phyloP scores from a whole-genome alignment of 2,329 filamentous ascomycete species.

The Aureobasidium sp. region DNA sequence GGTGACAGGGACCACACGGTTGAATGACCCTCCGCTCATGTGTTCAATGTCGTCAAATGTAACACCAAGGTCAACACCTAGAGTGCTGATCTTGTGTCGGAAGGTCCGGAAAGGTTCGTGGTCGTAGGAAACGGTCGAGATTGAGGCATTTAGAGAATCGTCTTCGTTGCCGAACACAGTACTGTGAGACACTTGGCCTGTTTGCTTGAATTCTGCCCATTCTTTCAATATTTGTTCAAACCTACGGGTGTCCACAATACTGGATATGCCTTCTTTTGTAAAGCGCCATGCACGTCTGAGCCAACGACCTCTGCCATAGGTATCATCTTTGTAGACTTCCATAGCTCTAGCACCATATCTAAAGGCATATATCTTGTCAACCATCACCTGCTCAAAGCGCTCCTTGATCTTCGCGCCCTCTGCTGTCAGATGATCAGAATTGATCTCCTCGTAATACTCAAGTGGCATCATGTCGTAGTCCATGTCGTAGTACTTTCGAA shows the following conservation, averaged over 20 bases:
- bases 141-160: too few species aligned
- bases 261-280: neutral
- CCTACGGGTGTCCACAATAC: too few species aligned
- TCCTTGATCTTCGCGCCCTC: neutral
- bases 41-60: neutral
- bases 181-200: neutral
- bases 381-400: neutral
- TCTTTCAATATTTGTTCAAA: neutral
- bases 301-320: neutral
- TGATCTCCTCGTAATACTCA: neutral
- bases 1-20: neutral
- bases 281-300: neutral
- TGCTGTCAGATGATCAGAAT: neutral
- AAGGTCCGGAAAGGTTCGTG: neutral
- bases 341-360: slow-evolving; percentile 25
- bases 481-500: neutral
- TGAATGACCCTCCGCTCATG: neutral
- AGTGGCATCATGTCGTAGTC: neutral
- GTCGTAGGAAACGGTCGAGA: neutral
- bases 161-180: neutral
- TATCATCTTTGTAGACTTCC: neutral
- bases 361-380: slow-evolving; percentile 27
- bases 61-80: neutral
- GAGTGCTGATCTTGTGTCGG: neutral
- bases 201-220: neutral